phyloP scores from a whole-genome alignment of 2,329 filamentous ascomycete genomes.

The Verticillium klebahnii region DNA sequence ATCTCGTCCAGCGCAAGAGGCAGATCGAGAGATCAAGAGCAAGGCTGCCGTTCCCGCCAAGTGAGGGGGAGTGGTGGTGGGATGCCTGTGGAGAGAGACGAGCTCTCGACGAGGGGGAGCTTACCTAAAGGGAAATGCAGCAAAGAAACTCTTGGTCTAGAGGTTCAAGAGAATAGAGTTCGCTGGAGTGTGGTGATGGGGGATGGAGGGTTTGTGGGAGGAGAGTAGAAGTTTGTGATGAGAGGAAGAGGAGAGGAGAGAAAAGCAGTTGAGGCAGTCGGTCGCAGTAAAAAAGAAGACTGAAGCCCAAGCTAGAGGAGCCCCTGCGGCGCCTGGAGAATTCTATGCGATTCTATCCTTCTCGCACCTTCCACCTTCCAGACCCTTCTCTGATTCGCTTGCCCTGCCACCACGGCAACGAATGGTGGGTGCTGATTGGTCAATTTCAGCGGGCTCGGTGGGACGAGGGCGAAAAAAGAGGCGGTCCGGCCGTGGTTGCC shows the following conservation, averaged over 20 bases:
- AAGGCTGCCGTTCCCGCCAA: not conserved
- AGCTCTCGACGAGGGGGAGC: not conserved
- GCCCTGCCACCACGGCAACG: constrained; percentile 18
- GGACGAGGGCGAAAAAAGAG: not conserved
- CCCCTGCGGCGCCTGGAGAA: constrained; percentile 25
- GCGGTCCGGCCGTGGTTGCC: not conserved
- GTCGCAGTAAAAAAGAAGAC: constrained; percentile 30
- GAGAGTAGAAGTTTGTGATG: constrained; percentile 10
- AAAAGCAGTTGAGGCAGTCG: constrained; percentile 13
- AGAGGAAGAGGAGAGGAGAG: constrained; percentile 12
- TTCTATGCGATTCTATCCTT: constrained; percentile 42
- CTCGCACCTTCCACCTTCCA: constrained; percentile 14
- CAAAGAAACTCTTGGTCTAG: constrained; percentile 1
- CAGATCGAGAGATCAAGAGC: not conserved
- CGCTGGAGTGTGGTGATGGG: constrained; percentile 14
- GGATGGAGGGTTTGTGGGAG: constrained; percentile 15
- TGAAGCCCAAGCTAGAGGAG: constrained; percentile 1
- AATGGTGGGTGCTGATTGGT: constrained; percentile 13
- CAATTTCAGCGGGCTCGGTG: not conserved
- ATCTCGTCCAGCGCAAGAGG: not conserved
- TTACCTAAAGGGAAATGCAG: constrained; percentile 2
- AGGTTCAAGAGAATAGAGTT: constrained; percentile 13
- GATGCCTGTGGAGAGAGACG: not conserved
- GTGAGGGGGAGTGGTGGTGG: not conserved
- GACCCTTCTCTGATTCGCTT: constrained; percentile 16